These are phyloP conservation scores for Blastobotrys arbuscula DNA, from an alignment of 1,139 yeast species.

Conservation along the genomic window DNA sequence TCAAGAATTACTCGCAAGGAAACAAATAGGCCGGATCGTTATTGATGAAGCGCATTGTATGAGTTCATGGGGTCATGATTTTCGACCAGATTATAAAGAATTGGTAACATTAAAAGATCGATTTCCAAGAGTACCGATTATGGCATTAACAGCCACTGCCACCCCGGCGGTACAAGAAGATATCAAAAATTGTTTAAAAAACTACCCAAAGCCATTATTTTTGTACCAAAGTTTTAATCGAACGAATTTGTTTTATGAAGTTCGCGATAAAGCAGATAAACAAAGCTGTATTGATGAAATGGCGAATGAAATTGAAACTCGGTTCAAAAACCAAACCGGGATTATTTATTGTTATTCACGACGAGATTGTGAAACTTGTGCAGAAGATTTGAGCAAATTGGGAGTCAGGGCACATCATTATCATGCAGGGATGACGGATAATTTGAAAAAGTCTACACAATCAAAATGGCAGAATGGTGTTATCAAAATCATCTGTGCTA, in stretches of 20 bases:
- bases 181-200: constrained; percentile 42
- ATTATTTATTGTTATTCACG: constrained; percentile 93
- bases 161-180: constrained; percentile 86
- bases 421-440: constrained; percentile 90
- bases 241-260: constrained; percentile 76
- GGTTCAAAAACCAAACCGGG: constrained; percentile 63
- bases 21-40: constrained; percentile 73
- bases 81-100: constrained; percentile 90
- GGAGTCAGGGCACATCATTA: constrained; percentile 72
- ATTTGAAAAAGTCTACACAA: constrained; percentile 67
- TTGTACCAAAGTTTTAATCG: constrained; percentile 78
- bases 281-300: constrained; percentile 51
- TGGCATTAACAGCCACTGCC: constrained; percentile 98
- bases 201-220: constrained; percentile 42
- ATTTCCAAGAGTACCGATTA: constrained; percentile 78
- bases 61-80: constrained; percentile 99
- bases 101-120: constrained; percentile 65
- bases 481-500: constrained; percentile 82
- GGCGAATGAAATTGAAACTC: constrained; percentile 46
- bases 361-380: constrained; percentile 77
- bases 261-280: constrained; percentile 55
- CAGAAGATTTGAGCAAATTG: constrained; percentile 50
- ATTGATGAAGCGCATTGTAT: constrained; percentile 99
- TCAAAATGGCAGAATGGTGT: constrained; percentile 72
- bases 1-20: constrained; percentile 47